Evolutionary conservation across 2,329 filamentous ascomycete species (phyloP).

Genomic region (Zymoseptoria crescenta): DNA sequence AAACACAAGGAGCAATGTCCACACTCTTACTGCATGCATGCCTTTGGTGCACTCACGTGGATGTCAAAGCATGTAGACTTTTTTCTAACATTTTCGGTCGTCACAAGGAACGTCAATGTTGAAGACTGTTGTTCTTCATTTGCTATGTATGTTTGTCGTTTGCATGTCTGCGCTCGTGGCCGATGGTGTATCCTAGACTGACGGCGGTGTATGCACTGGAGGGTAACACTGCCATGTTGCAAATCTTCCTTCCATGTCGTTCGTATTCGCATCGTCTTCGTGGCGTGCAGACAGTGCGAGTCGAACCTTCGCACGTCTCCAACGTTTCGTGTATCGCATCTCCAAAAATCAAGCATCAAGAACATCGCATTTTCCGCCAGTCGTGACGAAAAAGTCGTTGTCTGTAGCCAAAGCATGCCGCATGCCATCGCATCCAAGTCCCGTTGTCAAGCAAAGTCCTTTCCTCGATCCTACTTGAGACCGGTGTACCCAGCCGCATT

Average conservation of each 20-base stretch:
- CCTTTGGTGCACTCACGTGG: too few species aligned
- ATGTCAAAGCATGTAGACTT: too few species aligned
- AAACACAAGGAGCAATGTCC: not conserved
- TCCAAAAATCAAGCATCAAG: not conserved
- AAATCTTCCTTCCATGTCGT: not conserved
- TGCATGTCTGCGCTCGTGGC: not conserved
- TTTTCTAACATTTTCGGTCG: not conserved
- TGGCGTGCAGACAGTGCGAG: not conserved
- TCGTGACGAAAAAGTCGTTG: not conserved
- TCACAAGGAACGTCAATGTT: not conserved
- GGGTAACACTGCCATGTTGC: not conserved
- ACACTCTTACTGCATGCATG: not conserved
- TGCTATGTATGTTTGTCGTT: not conserved
- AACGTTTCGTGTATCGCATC: not conserved
- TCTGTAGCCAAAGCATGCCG: not conserved
- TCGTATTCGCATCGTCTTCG: not conserved
- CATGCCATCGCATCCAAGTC: not conserved
- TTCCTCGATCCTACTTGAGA: not conserved
- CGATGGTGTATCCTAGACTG: not conserved
- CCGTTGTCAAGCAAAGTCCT: not conserved
- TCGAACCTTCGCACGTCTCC: not conserved
- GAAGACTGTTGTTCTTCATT: not conserved
- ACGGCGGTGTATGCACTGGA: not conserved
- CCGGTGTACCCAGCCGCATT: not conserved
- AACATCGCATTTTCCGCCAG: not conserved